Conservation (phyloP, 441 rosid species). For the Erysimum pusillum region DNA sequence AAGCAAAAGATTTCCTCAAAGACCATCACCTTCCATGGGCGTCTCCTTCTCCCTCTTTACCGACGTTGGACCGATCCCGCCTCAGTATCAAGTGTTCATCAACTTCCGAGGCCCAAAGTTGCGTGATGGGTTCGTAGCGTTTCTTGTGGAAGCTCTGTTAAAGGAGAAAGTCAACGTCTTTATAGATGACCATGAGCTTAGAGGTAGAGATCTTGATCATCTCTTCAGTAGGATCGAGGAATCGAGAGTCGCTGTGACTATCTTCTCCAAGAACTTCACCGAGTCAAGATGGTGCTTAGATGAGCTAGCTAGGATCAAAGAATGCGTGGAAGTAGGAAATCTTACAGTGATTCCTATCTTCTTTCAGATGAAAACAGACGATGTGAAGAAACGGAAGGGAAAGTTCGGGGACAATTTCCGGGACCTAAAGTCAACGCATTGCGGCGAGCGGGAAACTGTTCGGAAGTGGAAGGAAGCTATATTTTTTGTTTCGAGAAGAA, state of each 20-base stretch:
- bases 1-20: not conserved
- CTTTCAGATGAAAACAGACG: not conserved
- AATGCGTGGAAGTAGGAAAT: not conserved
- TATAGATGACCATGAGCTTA: constrained; percentile 8
- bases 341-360: not conserved
- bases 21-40: not conserved
- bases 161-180: not conserved
- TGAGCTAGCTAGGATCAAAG: not conserved
- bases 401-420: not conserved
- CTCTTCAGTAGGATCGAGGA: not conserved
- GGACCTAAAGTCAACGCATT: not conserved
- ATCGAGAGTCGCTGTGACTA: not conserved
- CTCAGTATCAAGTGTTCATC: constrained; percentile 5
- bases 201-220: constrained; percentile 3
- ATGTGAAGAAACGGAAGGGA: not conserved
- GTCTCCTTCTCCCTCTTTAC: not conserved
- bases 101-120: not conserved
- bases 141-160: not conserved
- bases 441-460: not conserved
- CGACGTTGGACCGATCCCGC: constrained; percentile 6
- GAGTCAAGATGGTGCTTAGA: constrained; percentile 2
- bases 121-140: not conserved
- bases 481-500: not conserved
- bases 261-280: constrained; percentile 4
- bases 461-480: not conserved